Conservation (phyloP, 2,329 filamentous ascomycete species). For the Calonectria hawksworthii region DNA sequence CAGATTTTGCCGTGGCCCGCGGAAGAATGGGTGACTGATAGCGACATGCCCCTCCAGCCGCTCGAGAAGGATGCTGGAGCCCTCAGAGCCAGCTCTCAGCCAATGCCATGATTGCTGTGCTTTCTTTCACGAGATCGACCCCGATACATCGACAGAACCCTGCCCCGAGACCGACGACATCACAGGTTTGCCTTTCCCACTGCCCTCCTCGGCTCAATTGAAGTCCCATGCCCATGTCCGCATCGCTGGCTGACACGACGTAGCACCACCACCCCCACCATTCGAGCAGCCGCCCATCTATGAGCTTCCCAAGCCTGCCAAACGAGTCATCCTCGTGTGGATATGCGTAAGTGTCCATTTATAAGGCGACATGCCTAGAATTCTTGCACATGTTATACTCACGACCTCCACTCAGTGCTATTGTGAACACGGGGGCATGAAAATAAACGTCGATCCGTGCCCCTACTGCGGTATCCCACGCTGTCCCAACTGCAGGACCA, state of each 20-base stretch:
- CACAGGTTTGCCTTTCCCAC: slow-evolving; percentile 2
- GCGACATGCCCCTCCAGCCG: background rate
- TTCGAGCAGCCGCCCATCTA: background rate
- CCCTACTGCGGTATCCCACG: slow-evolving; percentile 29
- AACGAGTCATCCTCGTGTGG: background rate
- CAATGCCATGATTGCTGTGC: background rate
- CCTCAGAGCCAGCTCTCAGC: background rate
- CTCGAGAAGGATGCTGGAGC: background rate
- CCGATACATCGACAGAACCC: background rate
- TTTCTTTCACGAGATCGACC: background rate
- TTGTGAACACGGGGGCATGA: slow-evolving; percentile 38
- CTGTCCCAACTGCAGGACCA: slow-evolving; percentile 35
- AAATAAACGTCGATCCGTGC: slow-evolving; percentile 34
- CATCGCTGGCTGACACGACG: background rate
- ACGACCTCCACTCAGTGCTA: slow-evolving; percentile 24
- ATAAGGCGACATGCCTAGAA: background rate
- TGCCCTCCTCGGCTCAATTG: background rate
- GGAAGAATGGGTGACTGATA: background rate
- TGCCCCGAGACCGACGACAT: background rate
- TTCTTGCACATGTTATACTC: slow-evolving; percentile 17
- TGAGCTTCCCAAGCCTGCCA: background rate
- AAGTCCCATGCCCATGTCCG: background rate
- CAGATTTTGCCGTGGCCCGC: background rate
- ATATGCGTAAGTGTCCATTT: slow-evolving; percentile 3
- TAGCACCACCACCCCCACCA: slow-evolving; percentile 9